These are phyloP conservation scores for Epichloe uncinata DNA, from an alignment of 2,329 filamentous ascomycete species.

Conservation along the genomic window DNA sequence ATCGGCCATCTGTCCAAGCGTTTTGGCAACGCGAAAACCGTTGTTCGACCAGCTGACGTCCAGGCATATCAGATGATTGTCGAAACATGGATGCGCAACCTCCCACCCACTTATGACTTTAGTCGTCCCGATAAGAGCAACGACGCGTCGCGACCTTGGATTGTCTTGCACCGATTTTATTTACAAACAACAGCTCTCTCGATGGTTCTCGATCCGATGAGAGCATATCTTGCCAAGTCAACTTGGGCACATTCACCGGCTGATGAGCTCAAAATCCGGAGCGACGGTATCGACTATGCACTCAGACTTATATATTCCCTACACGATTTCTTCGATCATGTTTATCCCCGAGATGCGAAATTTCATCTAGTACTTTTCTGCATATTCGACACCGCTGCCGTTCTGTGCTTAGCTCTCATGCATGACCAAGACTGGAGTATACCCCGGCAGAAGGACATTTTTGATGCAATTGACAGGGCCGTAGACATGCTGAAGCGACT, in stretches of 20 bases:
- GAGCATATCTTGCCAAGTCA: constrained; percentile 29
- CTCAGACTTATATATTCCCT: constrained; percentile 28
- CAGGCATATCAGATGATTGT: constrained; percentile 21
- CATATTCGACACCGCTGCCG: constrained; percentile 37
- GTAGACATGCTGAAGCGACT: constrained; percentile 21
- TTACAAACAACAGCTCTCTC: constrained; percentile 31
- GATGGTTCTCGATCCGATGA: constrained; percentile 31
- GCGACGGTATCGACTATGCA: constrained; percentile 28
- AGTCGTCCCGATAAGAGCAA: constrained; percentile 26
- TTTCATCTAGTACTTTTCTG: constrained; percentile 36
- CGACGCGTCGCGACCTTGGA: constrained; percentile 28
- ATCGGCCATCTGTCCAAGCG: constrained; percentile 17
- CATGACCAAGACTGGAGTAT: constrained; percentile 31
- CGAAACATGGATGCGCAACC: constrained; percentile 27
- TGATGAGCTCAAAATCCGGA: constrained; percentile 24
- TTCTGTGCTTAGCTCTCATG: constrained; percentile 36
- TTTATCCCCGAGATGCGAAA: constrained; percentile 31
- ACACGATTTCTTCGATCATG: constrained; percentile 27
- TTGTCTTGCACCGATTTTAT: constrained; percentile 31
- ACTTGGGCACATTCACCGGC: constrained; percentile 14
- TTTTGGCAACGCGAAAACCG: constrained; percentile 19
- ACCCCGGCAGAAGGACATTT: constrained; percentile 26
- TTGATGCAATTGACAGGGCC: constrained; percentile 24
- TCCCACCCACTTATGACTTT: constrained; percentile 28
- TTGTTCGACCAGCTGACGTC: constrained; percentile 17